Percentiles rank a stretch among this genome's conserved stretches.
These are phyloP conservation scores for Wickerhamomyces sp. DNA, from an alignment of 1,139 yeast genomes.

Conservation along the genomic window DNA sequence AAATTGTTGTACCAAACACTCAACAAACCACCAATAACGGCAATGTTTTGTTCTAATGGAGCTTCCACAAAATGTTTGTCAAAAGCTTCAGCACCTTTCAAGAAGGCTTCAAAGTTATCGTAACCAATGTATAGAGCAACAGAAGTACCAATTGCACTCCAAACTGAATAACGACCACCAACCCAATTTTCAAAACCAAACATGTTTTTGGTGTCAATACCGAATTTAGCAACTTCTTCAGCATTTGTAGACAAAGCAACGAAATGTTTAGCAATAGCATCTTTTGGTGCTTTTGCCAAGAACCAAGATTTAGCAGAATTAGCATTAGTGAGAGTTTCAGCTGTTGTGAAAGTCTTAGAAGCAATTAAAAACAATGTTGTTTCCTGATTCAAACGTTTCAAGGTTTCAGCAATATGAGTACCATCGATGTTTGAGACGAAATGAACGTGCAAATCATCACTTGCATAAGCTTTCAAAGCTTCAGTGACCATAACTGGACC, in stretches of 20 bases:
- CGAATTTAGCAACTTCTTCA: constrained; percentile 84
- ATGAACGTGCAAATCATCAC: constrained; percentile 73
- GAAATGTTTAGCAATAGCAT: constrained; percentile 87
- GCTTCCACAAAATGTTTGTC: constrained; percentile 84
- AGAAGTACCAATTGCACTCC: constrained; percentile 97
- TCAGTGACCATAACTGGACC: constrained; percentile 99
- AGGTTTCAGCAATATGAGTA: constrained; percentile 89
- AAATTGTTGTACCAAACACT: constrained; percentile 98
- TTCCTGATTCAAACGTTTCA: constrained; percentile 75
- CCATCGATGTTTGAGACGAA: constrained; percentile 98
- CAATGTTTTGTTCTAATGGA: constrained; percentile 87
- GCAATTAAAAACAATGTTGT: constrained; percentile 93
- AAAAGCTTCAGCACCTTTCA: constrained; percentile 96
- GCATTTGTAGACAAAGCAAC: constrained; percentile 96
- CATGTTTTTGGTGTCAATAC: constrained; percentile 97
- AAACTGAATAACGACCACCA: constrained; percentile 98
- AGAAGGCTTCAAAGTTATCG: constrained; percentile 86
- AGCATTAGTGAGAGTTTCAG: constrained; percentile 96
- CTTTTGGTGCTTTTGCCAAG: constrained; percentile 63
- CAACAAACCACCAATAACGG: constrained; percentile 86
- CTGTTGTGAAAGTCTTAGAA: constrained; percentile 97
- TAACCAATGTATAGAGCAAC: constrained; percentile 92
- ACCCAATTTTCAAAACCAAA: constrained; percentile 98
- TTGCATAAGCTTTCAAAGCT: constrained; percentile 86
- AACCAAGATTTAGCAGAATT: constrained; percentile 94